Percentiles rank a stretch among this genome's conserved stretches.
phyloP scores from a whole-genome alignment of 768 basidiomycete species.

The Clathrus columnatus region DNA sequence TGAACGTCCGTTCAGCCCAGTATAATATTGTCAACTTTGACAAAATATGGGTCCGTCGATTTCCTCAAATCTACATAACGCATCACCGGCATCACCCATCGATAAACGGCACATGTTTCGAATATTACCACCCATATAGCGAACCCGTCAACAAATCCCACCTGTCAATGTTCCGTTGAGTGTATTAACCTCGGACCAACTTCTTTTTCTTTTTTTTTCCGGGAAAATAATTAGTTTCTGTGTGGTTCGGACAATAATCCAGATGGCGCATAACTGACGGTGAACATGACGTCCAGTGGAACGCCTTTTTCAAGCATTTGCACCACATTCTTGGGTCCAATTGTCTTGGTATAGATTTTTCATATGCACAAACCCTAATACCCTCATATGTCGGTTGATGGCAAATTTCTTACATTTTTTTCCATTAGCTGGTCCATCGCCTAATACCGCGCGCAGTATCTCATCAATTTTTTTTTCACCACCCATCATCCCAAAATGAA shows the following conservation, averaged over 20 bases:
- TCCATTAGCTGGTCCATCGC: neutral
- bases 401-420: neutral
- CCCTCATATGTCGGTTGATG: neutral
- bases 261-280: neutral
- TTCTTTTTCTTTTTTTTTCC: neutral
- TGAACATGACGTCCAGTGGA: neutral
- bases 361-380: neutral
- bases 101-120: neutral
- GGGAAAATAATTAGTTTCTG: neutral
- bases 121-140: no score
- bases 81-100: neutral
- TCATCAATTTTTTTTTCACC: neutral
- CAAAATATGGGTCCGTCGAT: neutral
- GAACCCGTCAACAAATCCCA: neutral
- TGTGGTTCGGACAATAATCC: neutral
- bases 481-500: no score
- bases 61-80: neutral
- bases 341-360: neutral
- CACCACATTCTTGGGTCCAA: neutral
- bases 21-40: neutral
- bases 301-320: neutral
- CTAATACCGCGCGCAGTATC: neutral
- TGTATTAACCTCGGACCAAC: neutral
- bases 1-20: neutral
- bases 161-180: neutral